Evolutionary conservation across 495 filamentous ascomycete species (phyloP).

Genomic region (Astrothelium macrocarpum): DNA sequence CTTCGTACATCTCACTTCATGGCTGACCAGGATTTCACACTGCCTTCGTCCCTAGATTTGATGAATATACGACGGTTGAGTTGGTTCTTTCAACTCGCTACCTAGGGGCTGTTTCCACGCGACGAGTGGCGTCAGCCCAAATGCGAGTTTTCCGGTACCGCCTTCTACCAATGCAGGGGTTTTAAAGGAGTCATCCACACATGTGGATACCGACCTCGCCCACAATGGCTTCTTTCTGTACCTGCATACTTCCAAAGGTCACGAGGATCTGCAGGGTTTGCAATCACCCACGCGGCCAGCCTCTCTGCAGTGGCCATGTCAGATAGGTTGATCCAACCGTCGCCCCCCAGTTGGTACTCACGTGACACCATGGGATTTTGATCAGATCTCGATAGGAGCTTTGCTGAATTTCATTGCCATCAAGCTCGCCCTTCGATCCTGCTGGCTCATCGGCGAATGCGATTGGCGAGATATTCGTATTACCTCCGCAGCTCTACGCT

Average conservation of each 20-base stretch:
- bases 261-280: constrained; percentile 1
- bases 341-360: not conserved
- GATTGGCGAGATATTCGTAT: not conserved
- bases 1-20: not conserved
- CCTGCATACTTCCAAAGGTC: not conserved
- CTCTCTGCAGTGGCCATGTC: not conserved
- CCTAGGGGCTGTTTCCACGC: not conserved
- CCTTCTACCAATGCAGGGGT: not conserved
- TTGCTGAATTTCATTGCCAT: constrained; percentile 1
- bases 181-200: not conserved
- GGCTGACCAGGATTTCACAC: not conserved
- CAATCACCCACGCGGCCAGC: not conserved
- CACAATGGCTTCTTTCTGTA: not conserved
- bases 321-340: not conserved
- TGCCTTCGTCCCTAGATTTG: not conserved
- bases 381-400: constrained; percentile 1
- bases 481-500: constrained; percentile 2
- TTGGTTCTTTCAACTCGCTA: not conserved
- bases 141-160: not conserved
- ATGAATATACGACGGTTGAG: not conserved
- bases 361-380: not conserved
- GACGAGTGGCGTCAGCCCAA: not conserved
- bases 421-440: constrained; percentile 1
- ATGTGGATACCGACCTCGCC: not conserved
- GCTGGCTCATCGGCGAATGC: not conserved